Conservation (phyloP, 257 asterid genomes). For the Fraxinus cuspidata region DNA sequence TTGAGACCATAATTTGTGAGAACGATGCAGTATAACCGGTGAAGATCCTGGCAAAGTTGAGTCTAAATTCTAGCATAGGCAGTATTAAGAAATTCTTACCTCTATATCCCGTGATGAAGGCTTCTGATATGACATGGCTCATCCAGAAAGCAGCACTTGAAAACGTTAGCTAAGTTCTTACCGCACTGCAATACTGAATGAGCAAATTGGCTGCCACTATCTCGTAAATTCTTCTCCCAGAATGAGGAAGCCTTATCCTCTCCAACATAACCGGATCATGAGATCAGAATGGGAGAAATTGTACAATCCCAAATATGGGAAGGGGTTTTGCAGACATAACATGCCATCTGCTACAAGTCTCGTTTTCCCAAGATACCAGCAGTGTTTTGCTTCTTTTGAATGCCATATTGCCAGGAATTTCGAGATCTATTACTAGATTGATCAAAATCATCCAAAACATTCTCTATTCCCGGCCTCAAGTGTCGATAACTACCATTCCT, state of each 20-base stretch:
- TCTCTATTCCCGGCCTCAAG: constrained; percentile 58
- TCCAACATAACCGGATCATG: constrained; percentile 13
- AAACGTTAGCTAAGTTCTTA: not conserved
- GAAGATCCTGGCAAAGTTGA: constrained; percentile 24
- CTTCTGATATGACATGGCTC: constrained; percentile 12
- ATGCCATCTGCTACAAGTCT: constrained; percentile 45
- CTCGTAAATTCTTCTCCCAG: constrained; percentile 8
- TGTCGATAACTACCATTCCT: constrained; percentile 72
- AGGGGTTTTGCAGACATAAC: constrained; percentile 10
- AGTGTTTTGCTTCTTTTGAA: constrained; percentile 53
- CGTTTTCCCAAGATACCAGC: constrained; percentile 52
- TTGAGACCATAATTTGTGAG: constrained; percentile 7
- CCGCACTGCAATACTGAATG: constrained; percentile 5
- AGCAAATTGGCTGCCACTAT: constrained; percentile 10
- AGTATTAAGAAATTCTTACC: constrained; percentile 18
- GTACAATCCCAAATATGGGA: constrained; percentile 3
- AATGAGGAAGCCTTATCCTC: constrained; percentile 12
- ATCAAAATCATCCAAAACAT: constrained; percentile 61
- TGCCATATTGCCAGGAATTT: constrained; percentile 69
- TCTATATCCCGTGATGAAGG: constrained; percentile 3
- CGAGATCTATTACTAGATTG: constrained; percentile 68
- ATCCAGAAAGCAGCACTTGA: constrained; percentile 11
- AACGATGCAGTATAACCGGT: constrained; percentile 7
- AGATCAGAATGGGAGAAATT: constrained; percentile 22
- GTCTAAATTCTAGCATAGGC: constrained; percentile 14